These are phyloP conservation scores for Penstemon newberryi DNA, from an alignment of 257 asterid species.

Conservation along the genomic window DNA sequence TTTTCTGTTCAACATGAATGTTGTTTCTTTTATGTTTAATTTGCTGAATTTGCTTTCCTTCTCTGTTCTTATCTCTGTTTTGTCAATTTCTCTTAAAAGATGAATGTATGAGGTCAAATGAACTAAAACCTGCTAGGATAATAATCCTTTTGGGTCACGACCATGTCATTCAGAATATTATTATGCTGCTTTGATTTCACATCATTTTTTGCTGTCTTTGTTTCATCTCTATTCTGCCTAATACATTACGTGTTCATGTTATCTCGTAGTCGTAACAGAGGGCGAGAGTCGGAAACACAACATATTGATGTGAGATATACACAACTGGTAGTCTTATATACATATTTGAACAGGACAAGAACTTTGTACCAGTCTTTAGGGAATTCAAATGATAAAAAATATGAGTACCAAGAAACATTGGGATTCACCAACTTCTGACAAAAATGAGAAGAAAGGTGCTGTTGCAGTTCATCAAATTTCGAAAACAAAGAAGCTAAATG, in stretches of 20 bases:
- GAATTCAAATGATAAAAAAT: background rate
- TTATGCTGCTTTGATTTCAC: background rate
- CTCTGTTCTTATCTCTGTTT: no score
- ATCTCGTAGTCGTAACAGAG: background rate
- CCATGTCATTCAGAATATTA: background rate
- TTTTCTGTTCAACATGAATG: no score
- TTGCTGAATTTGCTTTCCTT: no score
- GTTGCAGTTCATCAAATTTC: conserved; percentile 1
- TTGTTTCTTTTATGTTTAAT: no score
- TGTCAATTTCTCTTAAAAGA: no score
- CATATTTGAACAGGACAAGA: background rate
- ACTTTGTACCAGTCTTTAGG: background rate
- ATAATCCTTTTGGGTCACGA: background rate
- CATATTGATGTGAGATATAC: background rate
- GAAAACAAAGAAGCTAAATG: conserved; percentile 24
- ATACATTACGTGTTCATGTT: background rate
- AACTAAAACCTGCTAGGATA: background rate
- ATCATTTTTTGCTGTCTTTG: background rate
- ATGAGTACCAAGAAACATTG: background rate
- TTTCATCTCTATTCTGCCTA: background rate
- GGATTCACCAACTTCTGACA: background rate
- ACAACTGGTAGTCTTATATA: background rate
- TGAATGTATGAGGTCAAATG: no score
- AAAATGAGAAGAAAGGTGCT: conserved; percentile 10
- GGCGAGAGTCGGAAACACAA: background rate